phyloP scores from a whole-genome alignment of 345 rosid species.

The Arabis hirsuta region DNA sequence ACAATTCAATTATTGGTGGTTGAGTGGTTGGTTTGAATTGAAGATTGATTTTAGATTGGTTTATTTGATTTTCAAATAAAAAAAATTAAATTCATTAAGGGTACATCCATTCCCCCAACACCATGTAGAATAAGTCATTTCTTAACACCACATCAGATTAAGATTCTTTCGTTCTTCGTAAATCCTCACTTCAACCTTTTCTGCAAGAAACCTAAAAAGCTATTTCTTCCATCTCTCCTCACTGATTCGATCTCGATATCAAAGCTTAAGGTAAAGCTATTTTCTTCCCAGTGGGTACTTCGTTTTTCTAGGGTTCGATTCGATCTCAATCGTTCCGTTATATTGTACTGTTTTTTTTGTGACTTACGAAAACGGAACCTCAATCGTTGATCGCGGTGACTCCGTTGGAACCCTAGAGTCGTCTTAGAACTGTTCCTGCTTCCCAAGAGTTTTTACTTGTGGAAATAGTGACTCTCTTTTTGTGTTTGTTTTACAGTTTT shows the following conservation, averaged over 20 bases:
- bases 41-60: no score
- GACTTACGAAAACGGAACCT: background rate
- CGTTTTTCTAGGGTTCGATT: background rate
- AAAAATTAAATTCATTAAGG: no score
- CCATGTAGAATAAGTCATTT: no score
- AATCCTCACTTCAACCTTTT: constrained; percentile 33
- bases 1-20: no score
- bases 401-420: background rate
- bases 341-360: background rate
- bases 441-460: background rate
- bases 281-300: background rate
- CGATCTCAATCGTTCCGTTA: background rate
- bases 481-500: constrained; percentile 10
- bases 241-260: constrained; percentile 35
- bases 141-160: no score
- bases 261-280: constrained; percentile 26
- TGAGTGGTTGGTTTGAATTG: no score
- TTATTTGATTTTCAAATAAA: no score
- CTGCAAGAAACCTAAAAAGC: constrained; percentile 38
- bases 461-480: background rate
- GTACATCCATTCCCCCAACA: no score
- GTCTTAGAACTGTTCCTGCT: background rate
- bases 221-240: constrained; percentile 4
- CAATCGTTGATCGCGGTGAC: constrained; percentile 11
- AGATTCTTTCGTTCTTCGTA: background rate